phyloP scores from a whole-genome alignment of 2,329 filamentous ascomycete species.

The Cladophialophora yegresii region DNA sequence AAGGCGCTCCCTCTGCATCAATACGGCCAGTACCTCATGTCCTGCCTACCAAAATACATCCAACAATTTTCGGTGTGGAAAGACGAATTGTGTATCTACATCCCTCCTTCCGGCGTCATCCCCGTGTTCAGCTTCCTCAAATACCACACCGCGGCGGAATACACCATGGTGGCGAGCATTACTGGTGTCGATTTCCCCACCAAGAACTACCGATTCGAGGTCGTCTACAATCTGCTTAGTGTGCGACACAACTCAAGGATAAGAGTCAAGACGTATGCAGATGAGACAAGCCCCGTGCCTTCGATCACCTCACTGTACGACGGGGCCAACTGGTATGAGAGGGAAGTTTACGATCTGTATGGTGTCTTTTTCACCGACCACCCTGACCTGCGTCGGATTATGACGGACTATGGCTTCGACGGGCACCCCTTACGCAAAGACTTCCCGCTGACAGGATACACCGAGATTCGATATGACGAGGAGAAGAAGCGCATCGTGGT shows the following conservation, averaged over 20 bases:
- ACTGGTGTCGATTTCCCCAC: constrained; percentile 96
- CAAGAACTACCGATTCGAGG: constrained; percentile 91
- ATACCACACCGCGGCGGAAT: constrained; percentile 96
- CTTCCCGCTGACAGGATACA: constrained; percentile 97
- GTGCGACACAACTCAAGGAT: constrained; percentile 96
- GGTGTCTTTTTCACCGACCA: constrained; percentile 96
- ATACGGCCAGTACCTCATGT: constrained; percentile 96
- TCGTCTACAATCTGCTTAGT: constrained; percentile 96
- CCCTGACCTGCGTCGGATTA: constrained; percentile 92
- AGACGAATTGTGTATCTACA: constrained; percentile 94
- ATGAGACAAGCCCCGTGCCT: constrained; percentile 91
- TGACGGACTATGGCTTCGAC: constrained; percentile 99
- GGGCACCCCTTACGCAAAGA: constrained; percentile 97
- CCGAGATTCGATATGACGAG: constrained; percentile 95
- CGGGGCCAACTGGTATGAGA: constrained; percentile 98
- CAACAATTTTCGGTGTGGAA: constrained; percentile 99
- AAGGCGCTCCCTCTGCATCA: constrained; percentile 86
- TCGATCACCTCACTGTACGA: constrained; percentile 84
- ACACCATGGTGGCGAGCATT: constrained; percentile 88
- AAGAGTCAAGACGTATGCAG: constrained; percentile 97
- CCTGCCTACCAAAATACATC: constrained; percentile 93
- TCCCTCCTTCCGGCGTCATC: constrained; percentile 81
- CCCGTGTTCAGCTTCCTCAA: constrained; percentile 95
- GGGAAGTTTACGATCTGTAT: constrained; percentile 96
- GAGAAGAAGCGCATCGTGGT: constrained; percentile 99